phyloP scores from a whole-genome alignment of 495 filamentous ascomycete genomes.

The Gamarada debralockiae region DNA sequence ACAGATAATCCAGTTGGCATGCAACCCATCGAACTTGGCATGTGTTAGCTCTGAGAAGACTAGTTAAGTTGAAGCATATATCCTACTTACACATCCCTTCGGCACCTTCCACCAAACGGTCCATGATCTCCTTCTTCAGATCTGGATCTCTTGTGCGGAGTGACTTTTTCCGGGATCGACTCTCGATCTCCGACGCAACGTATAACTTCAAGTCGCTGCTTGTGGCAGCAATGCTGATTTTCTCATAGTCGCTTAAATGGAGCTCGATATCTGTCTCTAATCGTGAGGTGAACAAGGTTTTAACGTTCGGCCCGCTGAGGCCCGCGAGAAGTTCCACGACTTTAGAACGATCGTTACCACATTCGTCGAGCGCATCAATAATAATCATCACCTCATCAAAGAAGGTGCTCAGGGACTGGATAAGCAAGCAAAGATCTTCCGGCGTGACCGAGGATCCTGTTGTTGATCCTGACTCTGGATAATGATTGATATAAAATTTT shows the following conservation, averaged over 20 bases:
- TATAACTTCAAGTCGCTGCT: constrained; percentile 30
- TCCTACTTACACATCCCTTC: constrained; percentile 31
- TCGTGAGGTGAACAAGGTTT: constrained; percentile 24
- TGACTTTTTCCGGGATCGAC: constrained; percentile 15
- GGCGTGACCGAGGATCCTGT: no score
- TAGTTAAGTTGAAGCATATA: constrained; percentile 6
- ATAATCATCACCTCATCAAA: constrained; percentile 25
- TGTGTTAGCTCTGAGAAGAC: neutral
- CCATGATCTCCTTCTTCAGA: constrained; percentile 32
- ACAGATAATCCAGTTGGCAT: constrained; percentile 37
- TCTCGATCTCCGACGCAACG: constrained; percentile 32
- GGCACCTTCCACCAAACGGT: constrained; percentile 25
- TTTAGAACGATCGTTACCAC: constrained; percentile 10
- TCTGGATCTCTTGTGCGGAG: constrained; percentile 21
- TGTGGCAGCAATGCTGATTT: constrained; percentile 28
- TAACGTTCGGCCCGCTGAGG: constrained; percentile 16
- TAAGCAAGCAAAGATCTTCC: constrained; percentile 13
- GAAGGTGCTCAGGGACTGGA: constrained; percentile 21
- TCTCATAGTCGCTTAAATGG: constrained; percentile 18
- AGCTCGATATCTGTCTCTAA: constrained; percentile 22
- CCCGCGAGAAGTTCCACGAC: constrained; percentile 14
- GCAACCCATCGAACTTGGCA: constrained; percentile 38
- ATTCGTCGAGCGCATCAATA: constrained; percentile 33
- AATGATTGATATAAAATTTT: neutral
- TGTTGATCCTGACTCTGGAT: neutral